phyloP scores from a whole-genome alignment of 306 rosid genomes.

The Rosa persica region DNA sequence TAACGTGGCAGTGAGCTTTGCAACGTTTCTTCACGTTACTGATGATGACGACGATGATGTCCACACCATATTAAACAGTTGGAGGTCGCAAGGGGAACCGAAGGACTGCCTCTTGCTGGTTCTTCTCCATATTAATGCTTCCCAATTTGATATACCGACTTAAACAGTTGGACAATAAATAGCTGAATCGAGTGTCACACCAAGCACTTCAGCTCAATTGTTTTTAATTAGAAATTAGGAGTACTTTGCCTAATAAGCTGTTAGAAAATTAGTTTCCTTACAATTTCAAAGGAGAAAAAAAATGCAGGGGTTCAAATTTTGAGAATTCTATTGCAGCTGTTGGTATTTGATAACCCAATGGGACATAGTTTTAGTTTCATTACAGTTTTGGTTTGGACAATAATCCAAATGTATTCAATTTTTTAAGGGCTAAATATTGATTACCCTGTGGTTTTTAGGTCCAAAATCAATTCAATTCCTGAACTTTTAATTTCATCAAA shows the following conservation, averaged over 20 bases:
- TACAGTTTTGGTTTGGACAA: too few species aligned
- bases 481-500: too few species aligned
- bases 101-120: neutral
- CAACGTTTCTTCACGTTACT: neutral
- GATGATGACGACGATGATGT: neutral
- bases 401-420: too few species aligned
- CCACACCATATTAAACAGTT: neutral
- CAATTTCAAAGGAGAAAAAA: too few species aligned
- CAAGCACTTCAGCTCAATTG: neutral
- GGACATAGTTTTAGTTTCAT: too few species aligned
- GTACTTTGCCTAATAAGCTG: neutral
- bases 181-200: neutral
- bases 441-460: too few species aligned
- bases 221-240: too few species aligned
- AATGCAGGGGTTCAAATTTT: too few species aligned
- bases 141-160: neutral
- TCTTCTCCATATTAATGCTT: neutral
- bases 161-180: neutral
- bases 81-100: neutral
- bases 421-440: too few species aligned
- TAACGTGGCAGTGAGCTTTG: constrained; percentile 1
- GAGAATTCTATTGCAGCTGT: too few species aligned
- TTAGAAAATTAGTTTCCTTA: neutral
- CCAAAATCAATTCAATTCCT: too few species aligned
- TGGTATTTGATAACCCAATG: too few species aligned